These are phyloP conservation scores for Cyclanthera cordifolia DNA, from an alignment of 306 rosid species.

Conservation along the genomic window DNA sequence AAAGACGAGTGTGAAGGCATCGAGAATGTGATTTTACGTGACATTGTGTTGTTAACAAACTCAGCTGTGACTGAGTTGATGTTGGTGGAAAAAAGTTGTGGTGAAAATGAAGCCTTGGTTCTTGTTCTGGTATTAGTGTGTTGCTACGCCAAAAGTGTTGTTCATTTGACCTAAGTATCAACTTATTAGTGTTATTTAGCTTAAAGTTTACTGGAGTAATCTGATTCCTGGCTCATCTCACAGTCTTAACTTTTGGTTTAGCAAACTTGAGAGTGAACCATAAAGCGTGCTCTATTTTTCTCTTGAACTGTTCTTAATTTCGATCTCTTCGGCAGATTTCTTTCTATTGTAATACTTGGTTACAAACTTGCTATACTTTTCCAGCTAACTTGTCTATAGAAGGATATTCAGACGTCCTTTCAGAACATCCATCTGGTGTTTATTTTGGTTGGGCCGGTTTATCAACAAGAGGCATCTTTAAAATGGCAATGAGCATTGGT, in stretches of 20 bases:
- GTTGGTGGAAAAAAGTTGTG: no score
- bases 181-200: neutral
- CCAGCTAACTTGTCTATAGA: conserved; percentile 77
- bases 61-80: no score
- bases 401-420: conserved; percentile 48
- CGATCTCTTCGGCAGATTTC: neutral
- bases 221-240: neutral
- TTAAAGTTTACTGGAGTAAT: neutral
- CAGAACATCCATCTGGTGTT: conserved; percentile 75
- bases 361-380: conserved; percentile 13
- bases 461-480: conserved; percentile 51
- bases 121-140: no score
- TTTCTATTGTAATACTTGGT: neutral
- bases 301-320: neutral
- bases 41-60: no score
- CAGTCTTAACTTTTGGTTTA: neutral
- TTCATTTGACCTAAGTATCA: neutral
- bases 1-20: no score
- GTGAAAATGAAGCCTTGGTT: no score
- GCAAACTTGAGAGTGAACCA: neutral
- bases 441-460: conserved; percentile 93
- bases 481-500: conserved; percentile 93
- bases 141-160: neutral
- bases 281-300: neutral
- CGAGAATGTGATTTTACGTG: no score